Evolutionary conservation across 371 early-diverging fungal species (phyloP).

Genomic region (Mortierella sp.): DNA sequence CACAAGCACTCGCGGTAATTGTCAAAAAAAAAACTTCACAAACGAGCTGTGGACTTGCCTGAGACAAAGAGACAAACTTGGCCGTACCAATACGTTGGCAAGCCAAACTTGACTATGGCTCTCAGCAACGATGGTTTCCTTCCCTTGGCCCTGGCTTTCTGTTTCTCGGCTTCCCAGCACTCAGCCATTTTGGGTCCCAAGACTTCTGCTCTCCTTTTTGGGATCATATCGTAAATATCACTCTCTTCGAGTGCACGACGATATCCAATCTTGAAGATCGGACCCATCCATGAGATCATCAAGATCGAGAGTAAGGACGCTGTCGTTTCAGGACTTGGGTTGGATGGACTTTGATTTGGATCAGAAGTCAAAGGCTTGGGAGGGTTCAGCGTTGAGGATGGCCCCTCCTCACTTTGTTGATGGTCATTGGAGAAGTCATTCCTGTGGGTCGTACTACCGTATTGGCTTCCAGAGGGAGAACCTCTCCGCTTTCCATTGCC

Average conservation of each 20-base stretch:
- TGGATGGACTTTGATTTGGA: neutral
- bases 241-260: slow-evolving; percentile 53
- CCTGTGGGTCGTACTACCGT: neutral
- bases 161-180: slow-evolving; percentile 30
- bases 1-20: neutral
- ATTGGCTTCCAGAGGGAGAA: neutral
- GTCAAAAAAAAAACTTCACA: neutral
- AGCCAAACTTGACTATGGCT: slow-evolving; percentile 14
- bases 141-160: slow-evolving; percentile 5
- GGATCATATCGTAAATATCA: slow-evolving; percentile 48
- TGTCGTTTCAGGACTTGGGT: slow-evolving; percentile 31
- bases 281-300: slow-evolving; percentile 38
- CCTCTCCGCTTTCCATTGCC: too few species aligned
- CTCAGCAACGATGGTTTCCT: slow-evolving; percentile 23
- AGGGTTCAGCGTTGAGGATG: neutral
- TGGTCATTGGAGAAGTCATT: too few species aligned
- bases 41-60: too few species aligned
- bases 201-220: slow-evolving; percentile 22
- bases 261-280: slow-evolving; percentile 49
- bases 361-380: neutral
- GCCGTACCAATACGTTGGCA: slow-evolving; percentile 30
- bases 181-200: slow-evolving; percentile 16
- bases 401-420: too few species aligned
- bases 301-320: slow-evolving; percentile 35
- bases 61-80: slow-evolving; percentile 13